These are phyloP conservation scores for Panicum miliaceum DNA, from an alignment of 176 grass and related monocot genomes.

Conservation along the genomic window DNA sequence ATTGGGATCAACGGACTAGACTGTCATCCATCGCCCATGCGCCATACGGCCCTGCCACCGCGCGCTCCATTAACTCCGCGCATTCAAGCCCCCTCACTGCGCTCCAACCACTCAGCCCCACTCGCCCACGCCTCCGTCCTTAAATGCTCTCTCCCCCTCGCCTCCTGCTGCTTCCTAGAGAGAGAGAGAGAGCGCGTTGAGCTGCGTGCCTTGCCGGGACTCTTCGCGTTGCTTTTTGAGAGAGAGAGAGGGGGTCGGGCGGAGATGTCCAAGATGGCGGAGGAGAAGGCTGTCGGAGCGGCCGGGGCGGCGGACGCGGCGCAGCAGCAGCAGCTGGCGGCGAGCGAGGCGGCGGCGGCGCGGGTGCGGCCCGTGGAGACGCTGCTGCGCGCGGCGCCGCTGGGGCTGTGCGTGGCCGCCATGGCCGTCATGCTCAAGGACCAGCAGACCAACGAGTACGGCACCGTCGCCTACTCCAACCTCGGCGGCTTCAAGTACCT, in stretches of 20 bases:
- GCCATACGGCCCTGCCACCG: conserved; percentile 23
- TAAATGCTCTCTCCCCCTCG: conserved; percentile 42
- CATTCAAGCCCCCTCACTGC: conserved; percentile 32
- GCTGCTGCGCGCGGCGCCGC: conserved; percentile 69
- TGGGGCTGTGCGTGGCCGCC: conserved; percentile 82
- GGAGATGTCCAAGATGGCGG: conserved; percentile 57
- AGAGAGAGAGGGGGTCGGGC: neutral
- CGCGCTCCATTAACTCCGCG: conserved; percentile 40
- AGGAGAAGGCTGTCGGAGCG: conserved; percentile 44
- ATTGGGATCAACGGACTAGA: neutral
- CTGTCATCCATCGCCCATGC: neutral
- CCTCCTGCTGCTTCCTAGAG: neutral
- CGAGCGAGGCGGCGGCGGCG: conserved; percentile 9
- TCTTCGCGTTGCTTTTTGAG: neutral
- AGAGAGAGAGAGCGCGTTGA: neutral
- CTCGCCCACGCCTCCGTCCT: neutral
- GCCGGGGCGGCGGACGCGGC: neutral
- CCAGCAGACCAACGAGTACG: conserved; percentile 79
- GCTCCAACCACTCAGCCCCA: conserved; percentile 38
- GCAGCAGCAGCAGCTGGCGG: conserved; percentile 1
- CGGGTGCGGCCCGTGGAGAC: conserved; percentile 63
- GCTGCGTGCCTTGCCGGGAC: neutral
- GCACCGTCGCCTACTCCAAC: conserved; percentile 82
- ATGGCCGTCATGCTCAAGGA: conserved; percentile 80
- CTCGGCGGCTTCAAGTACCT: conserved; percentile 89